Conservation (phyloP, 371 early-diverging fungal species). For the Dichotomocladium elegans region DNA sequence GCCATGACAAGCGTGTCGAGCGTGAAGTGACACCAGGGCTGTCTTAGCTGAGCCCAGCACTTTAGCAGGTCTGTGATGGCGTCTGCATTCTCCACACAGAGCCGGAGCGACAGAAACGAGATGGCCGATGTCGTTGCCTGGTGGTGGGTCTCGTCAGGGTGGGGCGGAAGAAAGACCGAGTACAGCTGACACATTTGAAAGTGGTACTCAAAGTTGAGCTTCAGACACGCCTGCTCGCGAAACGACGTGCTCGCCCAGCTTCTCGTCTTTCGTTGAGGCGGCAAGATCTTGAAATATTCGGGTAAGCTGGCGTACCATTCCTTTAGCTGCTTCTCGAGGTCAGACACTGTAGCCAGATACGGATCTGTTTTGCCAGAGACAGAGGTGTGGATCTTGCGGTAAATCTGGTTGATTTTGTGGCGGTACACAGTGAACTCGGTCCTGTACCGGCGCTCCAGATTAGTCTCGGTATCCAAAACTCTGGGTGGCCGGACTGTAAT, state of each 20-base stretch:
- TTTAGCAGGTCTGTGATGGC: slow-evolving; percentile 36
- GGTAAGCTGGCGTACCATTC: slow-evolving; percentile 36
- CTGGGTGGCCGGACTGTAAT: slow-evolving; percentile 21
- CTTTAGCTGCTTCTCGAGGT: slow-evolving; percentile 36
- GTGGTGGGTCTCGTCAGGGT: not conserved
- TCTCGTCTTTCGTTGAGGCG: slow-evolving; percentile 15
- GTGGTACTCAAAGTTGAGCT: slow-evolving; percentile 46
- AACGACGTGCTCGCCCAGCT: slow-evolving; percentile 32
- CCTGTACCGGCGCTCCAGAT: slow-evolving; percentile 20
- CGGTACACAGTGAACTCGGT: slow-evolving; percentile 42
- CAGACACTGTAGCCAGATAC: slow-evolving; percentile 29
- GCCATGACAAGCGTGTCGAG: slow-evolving; percentile 42
- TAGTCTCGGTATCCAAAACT: slow-evolving; percentile 16
- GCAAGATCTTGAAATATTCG: slow-evolving; percentile 24
- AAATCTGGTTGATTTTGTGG: slow-evolving; percentile 36
- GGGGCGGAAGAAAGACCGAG: slow-evolving; percentile 26
- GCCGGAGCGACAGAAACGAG: slow-evolving; percentile 21
- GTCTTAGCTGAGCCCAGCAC: slow-evolving; percentile 34
- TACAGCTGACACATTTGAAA: slow-evolving; percentile 45
- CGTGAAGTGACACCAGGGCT: slow-evolving; percentile 49
- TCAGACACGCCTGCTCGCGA: slow-evolving; percentile 45
- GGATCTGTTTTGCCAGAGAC: slow-evolving; percentile 32
- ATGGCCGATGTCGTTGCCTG: slow-evolving; percentile 16
- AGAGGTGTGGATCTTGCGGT: slow-evolving; percentile 28
- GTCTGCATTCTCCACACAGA: slow-evolving; percentile 29